These are phyloP conservation scores for Sugiyamaella chiloensis DNA, from an alignment of 805 yeast species.

Conservation along the genomic window DNA sequence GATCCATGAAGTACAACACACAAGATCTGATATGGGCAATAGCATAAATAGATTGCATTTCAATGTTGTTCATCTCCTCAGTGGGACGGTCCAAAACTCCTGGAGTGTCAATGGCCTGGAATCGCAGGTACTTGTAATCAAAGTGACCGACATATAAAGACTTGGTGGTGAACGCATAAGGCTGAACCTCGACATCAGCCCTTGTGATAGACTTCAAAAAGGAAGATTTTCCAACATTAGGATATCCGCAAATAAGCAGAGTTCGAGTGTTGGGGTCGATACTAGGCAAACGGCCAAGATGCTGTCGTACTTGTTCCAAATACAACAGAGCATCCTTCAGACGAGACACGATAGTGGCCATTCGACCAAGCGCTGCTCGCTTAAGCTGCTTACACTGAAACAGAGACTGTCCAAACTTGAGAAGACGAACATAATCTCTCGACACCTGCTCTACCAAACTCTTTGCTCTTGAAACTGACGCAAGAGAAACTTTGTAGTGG, in stretches of 20 bases:
- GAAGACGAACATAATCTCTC: conserved; percentile 88
- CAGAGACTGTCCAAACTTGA: conserved; percentile 95
- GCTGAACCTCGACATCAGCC: conserved; percentile 99
- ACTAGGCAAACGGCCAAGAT: conserved; percentile 95
- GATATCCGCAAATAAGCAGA: conserved; percentile 94
- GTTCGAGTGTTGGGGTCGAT: conserved; percentile 99
- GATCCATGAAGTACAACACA: conserved; percentile 95
- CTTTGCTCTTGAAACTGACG: conserved; percentile 92
- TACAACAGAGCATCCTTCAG: conserved; percentile 90
- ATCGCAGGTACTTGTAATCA: conserved; percentile 94
- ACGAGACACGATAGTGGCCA: conserved; percentile 97
- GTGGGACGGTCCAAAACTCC: conserved; percentile 98
- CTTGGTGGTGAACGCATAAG: conserved; percentile 98
- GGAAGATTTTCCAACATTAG: conserved; percentile 98
- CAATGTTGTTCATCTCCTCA: conserved; percentile 99
- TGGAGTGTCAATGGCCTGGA: conserved; percentile 99
- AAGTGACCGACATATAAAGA: conserved; percentile 97
- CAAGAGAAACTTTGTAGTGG: conserved; percentile 94
- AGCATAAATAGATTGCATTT: conserved; percentile 98
- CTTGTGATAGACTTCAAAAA: conserved; percentile 90
- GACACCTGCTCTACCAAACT: conserved; percentile 92
- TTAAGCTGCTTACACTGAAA: conserved; percentile 98
- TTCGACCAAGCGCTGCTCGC: conserved; percentile 98
- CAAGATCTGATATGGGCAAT: conserved; percentile 97
- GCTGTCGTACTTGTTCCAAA: conserved; percentile 98